Conservation (phyloP, 2,329 filamentous ascomycete genomes). For the Neonectria hederae region DNA sequence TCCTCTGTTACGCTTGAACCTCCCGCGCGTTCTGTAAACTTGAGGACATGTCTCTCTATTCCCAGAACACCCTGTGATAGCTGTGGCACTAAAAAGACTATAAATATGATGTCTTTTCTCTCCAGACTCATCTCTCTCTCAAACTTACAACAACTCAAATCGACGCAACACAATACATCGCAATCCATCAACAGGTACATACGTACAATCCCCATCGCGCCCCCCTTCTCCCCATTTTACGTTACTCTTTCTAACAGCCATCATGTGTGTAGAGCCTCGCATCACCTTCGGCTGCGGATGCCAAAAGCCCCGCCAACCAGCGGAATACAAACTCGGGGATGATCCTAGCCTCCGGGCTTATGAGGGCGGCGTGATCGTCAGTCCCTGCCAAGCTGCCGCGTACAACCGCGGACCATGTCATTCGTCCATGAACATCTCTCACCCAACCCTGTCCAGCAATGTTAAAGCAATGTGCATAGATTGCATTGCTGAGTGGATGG, state of each 20-base stretch:
- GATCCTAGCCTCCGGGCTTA: neutral
- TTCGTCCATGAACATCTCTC: neutral
- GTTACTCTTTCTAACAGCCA: neutral
- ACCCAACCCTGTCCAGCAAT: neutral
- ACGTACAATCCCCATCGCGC: neutral
- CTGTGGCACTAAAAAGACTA: neutral
- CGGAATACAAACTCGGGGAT: neutral
- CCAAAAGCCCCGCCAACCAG: neutral
- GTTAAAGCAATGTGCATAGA: neutral
- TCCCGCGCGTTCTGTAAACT: neutral
- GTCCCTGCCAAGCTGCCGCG: neutral
- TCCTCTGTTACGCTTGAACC: too few species aligned
- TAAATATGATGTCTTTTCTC: neutral
- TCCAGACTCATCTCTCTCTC: neutral
- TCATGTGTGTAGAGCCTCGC: neutral
- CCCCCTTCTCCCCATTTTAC: neutral
- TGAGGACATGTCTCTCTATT: neutral
- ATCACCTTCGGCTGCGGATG: neutral
- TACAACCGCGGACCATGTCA: neutral
- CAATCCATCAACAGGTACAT: neutral
- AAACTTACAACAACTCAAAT: neutral
- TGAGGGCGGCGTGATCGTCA: neutral
- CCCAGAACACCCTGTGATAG: neutral
- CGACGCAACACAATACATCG: neutral
- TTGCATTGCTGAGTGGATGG: neutral